Conservation (phyloP, 225 moss, liverwort and hornwort species). For the Rhytidiadelphus loreus region DNA sequence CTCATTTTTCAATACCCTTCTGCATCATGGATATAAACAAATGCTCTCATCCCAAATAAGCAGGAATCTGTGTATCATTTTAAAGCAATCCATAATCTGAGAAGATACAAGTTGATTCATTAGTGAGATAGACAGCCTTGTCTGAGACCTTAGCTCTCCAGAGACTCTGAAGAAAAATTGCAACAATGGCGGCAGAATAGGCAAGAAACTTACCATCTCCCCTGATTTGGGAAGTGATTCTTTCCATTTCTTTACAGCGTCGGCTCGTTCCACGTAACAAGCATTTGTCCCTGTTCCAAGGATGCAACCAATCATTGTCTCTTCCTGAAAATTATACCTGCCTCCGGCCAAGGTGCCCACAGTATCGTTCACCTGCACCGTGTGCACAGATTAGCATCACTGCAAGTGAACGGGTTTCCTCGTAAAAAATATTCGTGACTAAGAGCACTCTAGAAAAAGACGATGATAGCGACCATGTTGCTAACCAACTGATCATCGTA, state of each 20-base stretch:
- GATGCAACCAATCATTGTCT: slow-evolving; percentile 87
- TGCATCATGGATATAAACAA: background rate
- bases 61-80: background rate
- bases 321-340: slow-evolving; percentile 76
- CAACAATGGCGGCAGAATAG: background rate
- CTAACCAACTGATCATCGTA: background rate
- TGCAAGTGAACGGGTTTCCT: background rate
- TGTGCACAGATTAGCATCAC: background rate
- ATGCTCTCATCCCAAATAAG: background rate
- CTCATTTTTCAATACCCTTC: background rate
- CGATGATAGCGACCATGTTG: background rate
- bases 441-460: background rate
- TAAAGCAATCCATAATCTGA: background rate
- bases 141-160: background rate
- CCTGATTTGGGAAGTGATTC: slow-evolving; percentile 61
- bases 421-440: background rate
- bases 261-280: slow-evolving; percentile 94
- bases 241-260: slow-evolving; percentile 78
- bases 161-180: background rate
- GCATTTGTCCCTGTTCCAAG: slow-evolving; percentile 95
- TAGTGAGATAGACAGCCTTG: background rate
- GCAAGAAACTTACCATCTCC: slow-evolving; percentile 45
- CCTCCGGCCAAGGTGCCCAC: slow-evolving; percentile 89
- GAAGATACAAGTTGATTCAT: background rate
- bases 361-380: slow-evolving; percentile 91